Conservation (phyloP, 179 eudicot species). For the Spinacia oleracea region DNA sequence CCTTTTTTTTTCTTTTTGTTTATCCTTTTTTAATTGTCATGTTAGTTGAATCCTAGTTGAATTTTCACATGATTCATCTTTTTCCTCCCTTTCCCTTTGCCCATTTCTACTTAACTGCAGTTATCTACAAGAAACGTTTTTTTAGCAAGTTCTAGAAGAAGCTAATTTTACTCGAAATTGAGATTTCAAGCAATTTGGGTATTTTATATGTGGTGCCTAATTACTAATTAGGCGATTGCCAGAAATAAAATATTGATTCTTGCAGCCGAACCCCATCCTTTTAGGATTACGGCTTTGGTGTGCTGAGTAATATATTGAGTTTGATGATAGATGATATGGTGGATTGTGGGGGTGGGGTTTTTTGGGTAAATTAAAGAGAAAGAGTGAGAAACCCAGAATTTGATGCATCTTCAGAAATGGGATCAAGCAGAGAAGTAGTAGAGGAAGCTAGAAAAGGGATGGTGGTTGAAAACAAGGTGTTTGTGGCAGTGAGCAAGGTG, state of each 20-base stretch:
- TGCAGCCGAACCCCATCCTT: too few relatives aligned
- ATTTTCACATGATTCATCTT: conserved; percentile 10
- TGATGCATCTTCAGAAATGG: conserved; percentile 15
- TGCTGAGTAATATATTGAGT: background rate
- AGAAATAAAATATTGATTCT: too few relatives aligned
- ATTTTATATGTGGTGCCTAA: background rate
- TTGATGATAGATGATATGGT: conserved; percentile 11
- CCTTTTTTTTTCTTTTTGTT: background rate
- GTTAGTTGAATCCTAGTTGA: conserved; percentile 31
- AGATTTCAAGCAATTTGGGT: background rate
- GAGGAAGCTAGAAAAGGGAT: conserved; percentile 17
- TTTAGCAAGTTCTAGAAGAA: too few relatives aligned
- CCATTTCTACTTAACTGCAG: background rate
- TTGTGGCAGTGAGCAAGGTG: conserved; percentile 75
- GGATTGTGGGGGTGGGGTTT: background rate
- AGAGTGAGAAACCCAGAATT: conserved; percentile 23
- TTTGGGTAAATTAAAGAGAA: background rate
- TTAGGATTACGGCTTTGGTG: background rate
- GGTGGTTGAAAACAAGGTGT: conserved; percentile 49
- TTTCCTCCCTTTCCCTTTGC: background rate
- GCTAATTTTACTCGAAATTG: background rate
- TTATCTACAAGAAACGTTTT: background rate
- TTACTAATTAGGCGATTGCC: background rate
- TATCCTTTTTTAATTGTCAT: background rate
- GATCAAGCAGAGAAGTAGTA: conserved; percentile 20